Percentiles rank a stretch among this genome's conserved stretches.
These are phyloP conservation scores for Xylaria sp. DNA, from an alignment of 2,329 filamentous ascomycete species.

Conservation along the genomic window DNA sequence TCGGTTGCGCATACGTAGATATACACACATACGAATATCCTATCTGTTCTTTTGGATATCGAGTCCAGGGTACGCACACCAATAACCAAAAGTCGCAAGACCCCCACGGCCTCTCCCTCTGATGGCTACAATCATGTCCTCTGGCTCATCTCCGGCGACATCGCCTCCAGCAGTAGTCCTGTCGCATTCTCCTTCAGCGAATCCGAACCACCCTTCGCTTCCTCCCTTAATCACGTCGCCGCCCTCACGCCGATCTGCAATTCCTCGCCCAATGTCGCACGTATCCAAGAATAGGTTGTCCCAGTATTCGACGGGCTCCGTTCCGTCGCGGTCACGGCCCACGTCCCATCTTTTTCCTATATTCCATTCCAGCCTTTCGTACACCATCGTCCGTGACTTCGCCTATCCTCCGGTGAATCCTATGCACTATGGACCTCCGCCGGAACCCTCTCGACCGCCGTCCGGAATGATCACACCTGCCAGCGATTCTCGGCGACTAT, in stretches of 20 bases:
- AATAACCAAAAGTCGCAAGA: slow-evolving; percentile 23
- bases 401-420: slow-evolving; percentile 86
- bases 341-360: slow-evolving; percentile 83
- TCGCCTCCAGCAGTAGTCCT: slow-evolving; percentile 62
- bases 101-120: slow-evolving; percentile 49
- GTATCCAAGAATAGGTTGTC: slow-evolving; percentile 84
- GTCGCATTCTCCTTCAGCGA: slow-evolving; percentile 52
- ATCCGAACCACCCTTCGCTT: slow-evolving; percentile 64
- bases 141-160: slow-evolving; percentile 63
- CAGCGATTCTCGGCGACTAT: slow-evolving; percentile 82
- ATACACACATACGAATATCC: slow-evolving; percentile 23
- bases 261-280: slow-evolving; percentile 76
- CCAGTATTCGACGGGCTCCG: slow-evolving; percentile 80
- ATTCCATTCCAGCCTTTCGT: slow-evolving; percentile 85
- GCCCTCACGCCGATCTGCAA: slow-evolving; percentile 66
- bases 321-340: slow-evolving; percentile 77
- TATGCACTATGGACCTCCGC: slow-evolving; percentile 92
- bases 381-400: slow-evolving; percentile 95
- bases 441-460: slow-evolving; percentile 73
- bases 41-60: slow-evolving; percentile 35
- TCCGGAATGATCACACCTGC: slow-evolving; percentile 87
- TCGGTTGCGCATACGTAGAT: slow-evolving; percentile 28
- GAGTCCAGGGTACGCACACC: slow-evolving; percentile 47
- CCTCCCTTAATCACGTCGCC: slow-evolving; percentile 68
- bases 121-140: slow-evolving; percentile 67